Conservation (phyloP, 2,329 filamentous ascomycete species). For the Graphilbum fragrans region DNA sequence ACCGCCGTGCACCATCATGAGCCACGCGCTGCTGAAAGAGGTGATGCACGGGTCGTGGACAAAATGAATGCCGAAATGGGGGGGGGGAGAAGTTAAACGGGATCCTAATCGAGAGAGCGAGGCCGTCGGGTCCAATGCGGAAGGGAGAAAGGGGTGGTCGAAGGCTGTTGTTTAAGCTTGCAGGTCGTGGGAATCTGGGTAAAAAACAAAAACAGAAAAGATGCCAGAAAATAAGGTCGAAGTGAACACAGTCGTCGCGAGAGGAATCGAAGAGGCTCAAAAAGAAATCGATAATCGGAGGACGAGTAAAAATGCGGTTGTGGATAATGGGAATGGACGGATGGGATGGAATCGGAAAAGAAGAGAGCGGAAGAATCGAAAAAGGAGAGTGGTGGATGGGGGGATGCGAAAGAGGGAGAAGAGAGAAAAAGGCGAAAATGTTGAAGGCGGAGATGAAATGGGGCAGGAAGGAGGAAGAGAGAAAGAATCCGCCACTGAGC, state of each 20-base stretch:
- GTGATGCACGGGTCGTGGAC: not conserved
- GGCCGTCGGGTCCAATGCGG: too few species aligned
- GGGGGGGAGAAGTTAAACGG: too few species aligned
- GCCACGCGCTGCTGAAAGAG: slow-evolving; percentile 15
- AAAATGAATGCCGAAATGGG: not conserved
- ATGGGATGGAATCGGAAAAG: not conserved
- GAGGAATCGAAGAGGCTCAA: not conserved
- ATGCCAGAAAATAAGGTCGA: not conserved
- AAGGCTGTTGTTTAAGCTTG: too few species aligned
- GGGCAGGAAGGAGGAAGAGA: not conserved
- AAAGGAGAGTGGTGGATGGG: not conserved
- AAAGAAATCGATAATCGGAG: not conserved
- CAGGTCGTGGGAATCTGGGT: too few species aligned
- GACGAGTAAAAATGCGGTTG: not conserved
- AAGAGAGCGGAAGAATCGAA: not conserved
- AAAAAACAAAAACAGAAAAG: not conserved
- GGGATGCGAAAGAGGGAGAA: not conserved
- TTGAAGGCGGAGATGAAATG: not conserved
- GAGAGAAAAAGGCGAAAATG: not conserved
- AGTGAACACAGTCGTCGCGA: not conserved
- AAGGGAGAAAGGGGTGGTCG: too few species aligned
- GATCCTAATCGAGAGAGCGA: too few species aligned
- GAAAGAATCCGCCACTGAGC: not conserved
- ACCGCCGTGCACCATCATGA: slow-evolving; percentile 49
- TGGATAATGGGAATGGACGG: not conserved